Evolutionary conservation across 108 stramenopile genomes (phyloP).

Genomic region (Pseudonitzschia pungens): DNA sequence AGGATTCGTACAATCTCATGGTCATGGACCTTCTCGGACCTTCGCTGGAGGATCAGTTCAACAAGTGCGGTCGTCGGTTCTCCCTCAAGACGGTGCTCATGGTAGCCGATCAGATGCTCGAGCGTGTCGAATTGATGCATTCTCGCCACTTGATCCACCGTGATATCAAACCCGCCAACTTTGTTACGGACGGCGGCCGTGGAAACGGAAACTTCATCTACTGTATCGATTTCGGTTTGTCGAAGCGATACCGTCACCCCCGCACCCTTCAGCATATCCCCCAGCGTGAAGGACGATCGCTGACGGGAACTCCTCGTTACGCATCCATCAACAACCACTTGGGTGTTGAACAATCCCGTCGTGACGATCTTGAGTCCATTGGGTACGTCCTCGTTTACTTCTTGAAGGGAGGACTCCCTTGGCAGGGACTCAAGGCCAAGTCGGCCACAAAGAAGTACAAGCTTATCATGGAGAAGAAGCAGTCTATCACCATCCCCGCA

Average conservation of each 20-base stretch:
- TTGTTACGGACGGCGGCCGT: conserved; percentile 87
- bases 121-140: conserved; percentile 97
- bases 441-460: conserved; percentile 94
- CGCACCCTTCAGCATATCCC: conserved; percentile 98
- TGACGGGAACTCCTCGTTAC: conserved; percentile 96
- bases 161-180: conserved; percentile 98
- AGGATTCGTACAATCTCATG: conserved; percentile 98
- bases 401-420: conserved; percentile 96
- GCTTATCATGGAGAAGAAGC: conserved; percentile 95
- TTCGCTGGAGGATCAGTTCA: conserved; percentile 97
- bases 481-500: conserved; percentile 86
- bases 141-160: conserved; percentile 95
- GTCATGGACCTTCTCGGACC: conserved; percentile 99
- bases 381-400: conserved; percentile 98
- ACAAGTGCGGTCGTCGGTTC: conserved; percentile 95
- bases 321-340: conserved; percentile 98
- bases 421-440: conserved; percentile 98
- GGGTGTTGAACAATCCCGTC: conserved; percentile 96
- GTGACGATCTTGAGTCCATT: conserved; percentile 96
- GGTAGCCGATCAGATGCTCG: conserved; percentile 98
- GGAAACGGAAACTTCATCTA: conserved; percentile 90
- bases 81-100: conserved; percentile 95
- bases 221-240: conserved; percentile 98
- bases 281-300: conserved; percentile 92
- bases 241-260: conserved; percentile 97